Conservation (phyloP, 495 filamentous ascomycete genomes). For the Trypethelium eluteriae region DNA sequence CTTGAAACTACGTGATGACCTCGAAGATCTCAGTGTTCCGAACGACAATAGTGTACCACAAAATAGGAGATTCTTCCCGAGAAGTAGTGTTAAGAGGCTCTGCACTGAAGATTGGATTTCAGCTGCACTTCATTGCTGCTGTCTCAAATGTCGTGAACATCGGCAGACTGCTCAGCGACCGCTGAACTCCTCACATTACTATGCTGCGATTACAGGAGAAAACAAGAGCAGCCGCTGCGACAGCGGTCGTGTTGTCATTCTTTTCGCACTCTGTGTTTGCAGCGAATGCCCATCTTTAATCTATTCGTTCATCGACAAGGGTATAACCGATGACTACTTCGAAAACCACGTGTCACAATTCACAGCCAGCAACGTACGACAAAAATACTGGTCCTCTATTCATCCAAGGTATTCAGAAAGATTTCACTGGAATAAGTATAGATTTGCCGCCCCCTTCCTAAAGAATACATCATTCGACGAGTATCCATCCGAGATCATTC, state of each 20-base stretch:
- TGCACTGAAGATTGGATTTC: neutral
- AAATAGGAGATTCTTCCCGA: neutral
- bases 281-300: slow-evolving; percentile 4
- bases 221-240: neutral
- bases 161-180: neutral
- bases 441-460: neutral
- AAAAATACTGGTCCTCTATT: neutral
- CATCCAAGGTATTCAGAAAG: neutral
- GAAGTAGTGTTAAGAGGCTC: neutral
- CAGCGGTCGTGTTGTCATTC: neutral
- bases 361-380: neutral
- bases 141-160: neutral
- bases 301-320: neutral
- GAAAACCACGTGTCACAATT: neutral
- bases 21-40: neutral
- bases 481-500: slow-evolving; percentile 33
- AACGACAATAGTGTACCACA: neutral
- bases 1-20: neutral
- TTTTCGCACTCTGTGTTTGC: neutral
- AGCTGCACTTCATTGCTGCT: neutral
- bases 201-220: neutral
- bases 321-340: neutral
- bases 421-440: neutral
- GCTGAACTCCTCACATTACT: neutral
- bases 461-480: neutral